Conservation (phyloP, 441 rosid genomes). For the Croton laevigatus region DNA sequence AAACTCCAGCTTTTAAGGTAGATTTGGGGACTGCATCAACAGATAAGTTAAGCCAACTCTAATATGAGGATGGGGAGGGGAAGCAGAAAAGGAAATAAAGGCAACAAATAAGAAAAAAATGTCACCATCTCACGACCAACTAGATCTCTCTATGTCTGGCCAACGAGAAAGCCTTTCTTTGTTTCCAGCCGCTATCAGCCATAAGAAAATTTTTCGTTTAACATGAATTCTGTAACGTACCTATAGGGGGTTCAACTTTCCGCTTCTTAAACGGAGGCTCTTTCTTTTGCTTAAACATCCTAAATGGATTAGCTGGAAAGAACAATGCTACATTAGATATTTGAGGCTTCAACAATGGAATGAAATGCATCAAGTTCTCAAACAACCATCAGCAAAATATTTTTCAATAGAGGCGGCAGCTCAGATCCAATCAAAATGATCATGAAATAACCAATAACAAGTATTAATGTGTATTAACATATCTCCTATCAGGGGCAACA, state of each 20-base stretch:
- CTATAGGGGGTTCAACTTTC: slow-evolving; percentile 66
- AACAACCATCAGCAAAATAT: not conserved
- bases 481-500: not conserved
- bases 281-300: slow-evolving; percentile 58
- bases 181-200: not conserved
- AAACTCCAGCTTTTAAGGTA: slow-evolving; percentile 47
- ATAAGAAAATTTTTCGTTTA: not conserved
- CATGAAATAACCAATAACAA: not conserved
- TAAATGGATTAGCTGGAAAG: slow-evolving; percentile 74
- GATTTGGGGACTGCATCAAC: slow-evolving; percentile 51
- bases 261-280: slow-evolving; percentile 78
- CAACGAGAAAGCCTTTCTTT: not conserved
- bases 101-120: slow-evolving; percentile 1
- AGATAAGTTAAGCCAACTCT: slow-evolving; percentile 21
- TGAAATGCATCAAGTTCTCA: not conserved
- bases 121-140: not conserved
- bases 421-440: slow-evolving; percentile 4
- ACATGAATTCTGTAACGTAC: slow-evolving; percentile 33
- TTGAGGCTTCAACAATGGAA: not conserved
- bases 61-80: slow-evolving; percentile 1
- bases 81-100: slow-evolving; percentile 7
- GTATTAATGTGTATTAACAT: not conserved
- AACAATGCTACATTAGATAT: slow-evolving; percentile 18
- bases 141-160: slow-evolving; percentile 5
- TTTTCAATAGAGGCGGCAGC: not conserved